Evolutionary conservation across 345 rosid species (phyloP), one percentile per base, ranked within the genome.

Genomic region (Erucastrum elatum): DNA sequence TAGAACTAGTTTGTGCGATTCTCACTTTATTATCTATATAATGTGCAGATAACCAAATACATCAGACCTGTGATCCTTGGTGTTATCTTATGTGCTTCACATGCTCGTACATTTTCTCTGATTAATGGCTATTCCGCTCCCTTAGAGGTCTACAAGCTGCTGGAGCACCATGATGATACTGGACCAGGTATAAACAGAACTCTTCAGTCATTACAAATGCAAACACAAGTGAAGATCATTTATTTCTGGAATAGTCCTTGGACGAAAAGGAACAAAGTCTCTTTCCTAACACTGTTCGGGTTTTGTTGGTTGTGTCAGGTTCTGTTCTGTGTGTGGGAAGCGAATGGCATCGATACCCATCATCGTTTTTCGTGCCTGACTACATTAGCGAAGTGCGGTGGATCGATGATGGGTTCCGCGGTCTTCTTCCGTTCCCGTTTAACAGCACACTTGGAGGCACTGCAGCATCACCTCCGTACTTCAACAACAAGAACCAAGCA

Each of bases 271-370:
- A 4, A 63, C 13, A 9, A 11, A 41, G 49, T 41, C 49, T 70
- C 33, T 61, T 2, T 21, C 2, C 2, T 39, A 39, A 11, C 44
- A 65, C 63, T 25, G 58, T 33, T 46, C 64, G 66, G 29, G 0
- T 69, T 79, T 12, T 33, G 55, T 2, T 33, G 16, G 13, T 25
- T 37, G 68, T 33, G 61, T 30, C 87, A 95, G 99, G 94, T 79
- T 86, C 99, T 76, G 91, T 90, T 59, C 85, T 93, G 64, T 95
- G 99, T 78, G 90, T 93, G 83, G 98, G 98, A 86, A 89, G 97
- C 82, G 99, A 95, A 80, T 90, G 99, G 98, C 99, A 95, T 82
- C 97, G 99, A 34, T 91, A 84, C 79, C 97, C 97, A 8, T 93
- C 99, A 15, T 95, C 98, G 21, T 95, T 95, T 83, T 90, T 95